These are phyloP conservation scores for Arthrobotrys entomopaga DNA, from an alignment of 2,329 filamentous ascomycete species.

Conservation along the genomic window DNA sequence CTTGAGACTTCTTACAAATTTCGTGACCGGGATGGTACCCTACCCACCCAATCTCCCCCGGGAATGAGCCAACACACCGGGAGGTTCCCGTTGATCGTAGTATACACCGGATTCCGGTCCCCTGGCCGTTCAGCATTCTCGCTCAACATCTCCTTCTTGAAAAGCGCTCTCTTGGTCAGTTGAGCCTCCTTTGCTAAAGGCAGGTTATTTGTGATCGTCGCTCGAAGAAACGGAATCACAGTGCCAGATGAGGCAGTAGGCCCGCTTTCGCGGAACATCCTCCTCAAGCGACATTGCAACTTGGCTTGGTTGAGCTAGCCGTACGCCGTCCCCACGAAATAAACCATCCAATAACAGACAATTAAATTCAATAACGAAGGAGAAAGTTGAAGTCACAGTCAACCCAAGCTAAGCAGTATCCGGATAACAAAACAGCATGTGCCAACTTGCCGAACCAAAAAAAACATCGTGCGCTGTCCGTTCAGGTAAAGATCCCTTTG, in stretches of 20 bases:
- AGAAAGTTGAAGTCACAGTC: neutral
- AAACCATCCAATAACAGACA: constrained; percentile 5
- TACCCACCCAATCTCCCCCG: neutral
- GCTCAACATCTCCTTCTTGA: too few relatives aligned
- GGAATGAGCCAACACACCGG: neutral
- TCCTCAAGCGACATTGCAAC: constrained; percentile 16
- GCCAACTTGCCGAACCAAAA: constrained; percentile 9
- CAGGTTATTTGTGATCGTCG: constrained; percentile 21
- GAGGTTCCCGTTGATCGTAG: neutral
- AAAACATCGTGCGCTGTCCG: constrained; percentile 9
- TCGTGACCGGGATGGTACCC: constrained; percentile 46
- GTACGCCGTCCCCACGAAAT: constrained; percentile 16
- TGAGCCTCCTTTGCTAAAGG: constrained; percentile 20
- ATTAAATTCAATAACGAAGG: neutral
- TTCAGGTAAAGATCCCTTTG: neutral
- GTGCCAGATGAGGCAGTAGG: constrained; percentile 35
- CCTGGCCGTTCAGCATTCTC: neutral
- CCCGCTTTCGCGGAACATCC: constrained; percentile 31
- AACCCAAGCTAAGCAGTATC: neutral
- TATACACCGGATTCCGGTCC: neutral
- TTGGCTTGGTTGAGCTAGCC: constrained; percentile 4
- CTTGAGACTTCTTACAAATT: constrained; percentile 53
- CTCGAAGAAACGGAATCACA: constrained; percentile 38
- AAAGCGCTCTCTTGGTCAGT: constrained; percentile 9
- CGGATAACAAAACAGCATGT: constrained; percentile 10